These are phyloP conservation scores for Sporothrix sp. DNA, from an alignment of 2,329 filamentous ascomycete species.

Conservation along the genomic window DNA sequence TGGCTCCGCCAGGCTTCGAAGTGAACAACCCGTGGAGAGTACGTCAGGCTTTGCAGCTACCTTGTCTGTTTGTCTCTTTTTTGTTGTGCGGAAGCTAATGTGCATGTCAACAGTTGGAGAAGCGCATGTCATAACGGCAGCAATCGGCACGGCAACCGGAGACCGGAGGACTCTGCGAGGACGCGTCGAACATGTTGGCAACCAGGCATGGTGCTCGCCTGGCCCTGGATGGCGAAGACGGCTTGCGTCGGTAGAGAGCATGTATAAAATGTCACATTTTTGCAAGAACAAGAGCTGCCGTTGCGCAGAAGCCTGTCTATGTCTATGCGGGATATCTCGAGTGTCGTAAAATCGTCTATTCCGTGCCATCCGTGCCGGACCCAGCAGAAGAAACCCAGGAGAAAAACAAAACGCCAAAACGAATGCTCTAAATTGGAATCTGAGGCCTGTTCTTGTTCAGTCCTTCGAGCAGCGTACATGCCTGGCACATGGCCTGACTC, in stretches of 20 bases:
- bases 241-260: too few relatives aligned
- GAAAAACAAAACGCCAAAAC: background rate
- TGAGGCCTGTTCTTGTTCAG: conserved; percentile 69
- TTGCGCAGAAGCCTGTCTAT: background rate
- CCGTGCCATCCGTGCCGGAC: background rate
- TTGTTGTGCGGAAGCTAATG: conserved; percentile 14
- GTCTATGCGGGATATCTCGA: background rate
- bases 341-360: conserved; percentile 9
- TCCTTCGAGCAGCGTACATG: conserved; percentile 79
- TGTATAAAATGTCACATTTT: background rate
- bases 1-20: conserved; percentile 51
- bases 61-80: background rate
- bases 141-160: conserved; percentile 10
- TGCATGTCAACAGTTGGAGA: conserved; percentile 38
- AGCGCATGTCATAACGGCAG: conserved; percentile 36
- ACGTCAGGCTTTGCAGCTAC: conserved; percentile 21
- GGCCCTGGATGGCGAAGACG: too few relatives aligned
- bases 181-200: too few relatives aligned
- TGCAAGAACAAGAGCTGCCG: too few relatives aligned
- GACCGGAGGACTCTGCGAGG: background rate
- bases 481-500: conserved; percentile 88
- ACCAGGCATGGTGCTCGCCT: too few relatives aligned
- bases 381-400: background rate
- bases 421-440: conserved; percentile 40
- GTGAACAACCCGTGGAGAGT: conserved; percentile 56